Percentiles rank a stretch among this genome's conserved stretches.
These are phyloP conservation scores for Lepidium didymum DNA, from an alignment of 345 rosid species.

Conservation along the genomic window DNA sequence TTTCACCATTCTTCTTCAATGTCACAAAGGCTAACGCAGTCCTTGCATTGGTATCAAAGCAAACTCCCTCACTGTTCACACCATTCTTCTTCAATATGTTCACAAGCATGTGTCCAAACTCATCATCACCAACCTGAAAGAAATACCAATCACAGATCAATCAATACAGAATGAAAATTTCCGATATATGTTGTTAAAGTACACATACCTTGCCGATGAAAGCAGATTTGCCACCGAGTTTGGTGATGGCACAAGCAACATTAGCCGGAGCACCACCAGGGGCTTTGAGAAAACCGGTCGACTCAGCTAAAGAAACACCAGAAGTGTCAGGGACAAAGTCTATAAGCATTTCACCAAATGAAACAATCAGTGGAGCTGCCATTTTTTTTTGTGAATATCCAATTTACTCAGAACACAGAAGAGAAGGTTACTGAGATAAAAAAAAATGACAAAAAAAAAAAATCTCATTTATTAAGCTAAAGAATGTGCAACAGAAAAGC, in stretches of 20 bases:
- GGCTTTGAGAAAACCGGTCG: constrained; percentile 56
- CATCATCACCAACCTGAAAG: constrained; percentile 61
- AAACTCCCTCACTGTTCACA: constrained; percentile 51
- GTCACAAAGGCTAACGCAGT: constrained; percentile 70
- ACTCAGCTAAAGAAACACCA: constrained; percentile 66
- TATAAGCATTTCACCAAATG: constrained; percentile 75
- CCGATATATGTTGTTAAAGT: not conserved
- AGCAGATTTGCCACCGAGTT: constrained; percentile 59
- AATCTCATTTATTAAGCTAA: not conserved
- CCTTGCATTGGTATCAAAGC: constrained; percentile 51
- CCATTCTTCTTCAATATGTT: constrained; percentile 47
- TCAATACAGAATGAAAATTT: not conserved
- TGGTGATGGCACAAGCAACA: constrained; percentile 69
- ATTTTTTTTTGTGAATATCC: not conserved
- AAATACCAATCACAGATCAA: not conserved
- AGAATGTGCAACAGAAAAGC: constrained; percentile 5
- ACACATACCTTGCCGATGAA: constrained; percentile 53
- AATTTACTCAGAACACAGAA: not conserved
- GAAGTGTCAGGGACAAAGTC: constrained; percentile 68
- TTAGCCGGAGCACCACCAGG: constrained; percentile 81
- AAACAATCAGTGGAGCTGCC: constrained; percentile 33
- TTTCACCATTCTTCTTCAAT: constrained; percentile 46
- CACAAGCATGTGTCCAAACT: constrained; percentile 68
- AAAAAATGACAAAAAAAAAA: not conserved
- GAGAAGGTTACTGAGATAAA: not conserved